Evolutionary conservation across 2,329 filamentous ascomycete genomes (phyloP), one percentile per base, ranked within the genome.

Genomic region (Trichoderma brevicompactum): DNA sequence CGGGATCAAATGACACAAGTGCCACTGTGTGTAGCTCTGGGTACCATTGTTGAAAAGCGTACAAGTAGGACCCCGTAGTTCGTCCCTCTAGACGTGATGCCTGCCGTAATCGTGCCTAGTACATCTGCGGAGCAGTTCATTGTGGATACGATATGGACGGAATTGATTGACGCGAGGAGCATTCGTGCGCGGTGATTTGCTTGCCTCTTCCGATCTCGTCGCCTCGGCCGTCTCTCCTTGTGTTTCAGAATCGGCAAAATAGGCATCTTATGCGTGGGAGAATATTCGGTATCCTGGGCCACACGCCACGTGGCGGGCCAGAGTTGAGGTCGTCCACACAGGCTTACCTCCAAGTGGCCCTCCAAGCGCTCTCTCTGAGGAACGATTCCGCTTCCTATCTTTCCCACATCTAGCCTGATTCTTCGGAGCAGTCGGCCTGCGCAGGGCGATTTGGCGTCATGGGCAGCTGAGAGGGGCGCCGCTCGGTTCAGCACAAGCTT

Each of bases 251-350:
- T 36, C 46, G 36, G 23, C 12, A 36, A 34, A 23, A 34, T 32
- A 52, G 38, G 38, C 44, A 62, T 62, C 34, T 32, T 38, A 17
- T 53, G 59, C 44, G 40, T 38, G 36, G 23, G 23, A 61, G 15
- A 60, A 7, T 32, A 60, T 49, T 19, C 44, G 43, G 32, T 49
- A 13, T 60, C 38, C 17, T 60, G n/a, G 38, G 48, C 59, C 48
- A 40, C 59, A 52, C 43, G 56, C 59, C 59, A 62, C 59, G 59
- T 62, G 59, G 59, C 49, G 48, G 59, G 38, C 48, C 32, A 41
- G 40, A 40, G 38, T 36, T 48, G 38, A 52, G 15, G 48, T 19
- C 49, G 48, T 46, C n/a, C 55, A 48, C 43, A 32, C 55, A 59
- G 23, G 32, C 13, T 48, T 7, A 19, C 9, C 44, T 15, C 28